These are phyloP conservation scores for Malus hybrid DNA, from an alignment of 331 rosid genomes.

Conservation along the genomic window DNA sequence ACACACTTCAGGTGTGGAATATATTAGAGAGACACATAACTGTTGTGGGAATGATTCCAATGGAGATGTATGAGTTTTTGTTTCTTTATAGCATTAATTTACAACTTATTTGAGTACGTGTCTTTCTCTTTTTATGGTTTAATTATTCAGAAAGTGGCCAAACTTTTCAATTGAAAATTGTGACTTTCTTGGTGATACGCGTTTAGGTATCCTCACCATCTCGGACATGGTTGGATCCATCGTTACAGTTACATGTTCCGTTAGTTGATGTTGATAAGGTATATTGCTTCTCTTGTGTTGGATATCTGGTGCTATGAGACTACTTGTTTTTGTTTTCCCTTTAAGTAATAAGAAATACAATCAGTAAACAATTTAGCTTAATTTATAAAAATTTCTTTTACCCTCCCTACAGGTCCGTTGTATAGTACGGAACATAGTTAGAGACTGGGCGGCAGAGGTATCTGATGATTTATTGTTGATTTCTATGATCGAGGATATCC, in stretches of 20 bases:
- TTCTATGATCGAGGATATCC: background rate
- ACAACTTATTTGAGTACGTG: background rate
- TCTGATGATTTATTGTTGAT: background rate
- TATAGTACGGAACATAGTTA: constrained; percentile 74
- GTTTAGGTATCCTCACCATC: constrained; percentile 47
- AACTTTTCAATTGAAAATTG: background rate
- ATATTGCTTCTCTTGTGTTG: background rate
- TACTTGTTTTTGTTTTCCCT: background rate
- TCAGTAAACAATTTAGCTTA: background rate
- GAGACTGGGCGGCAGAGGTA: constrained; percentile 99
- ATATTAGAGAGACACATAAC: constrained; percentile 30
- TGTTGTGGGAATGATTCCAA: constrained; percentile 41
- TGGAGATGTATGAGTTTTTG: constrained; percentile 18
- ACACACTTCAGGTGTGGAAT: constrained; percentile 25
- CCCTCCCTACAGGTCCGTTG: constrained; percentile 64
- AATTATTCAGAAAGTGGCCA: background rate
- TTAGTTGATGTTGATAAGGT: constrained; percentile 95
- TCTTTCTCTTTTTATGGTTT: background rate
- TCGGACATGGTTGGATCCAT: constrained; percentile 70
- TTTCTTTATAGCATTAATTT: background rate
- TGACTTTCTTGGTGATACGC: background rate
- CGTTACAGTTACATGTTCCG: constrained; percentile 64
- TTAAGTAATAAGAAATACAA: background rate
- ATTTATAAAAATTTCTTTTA: constrained; percentile 6
- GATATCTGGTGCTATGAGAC: background rate